Base-by-base conservation (phyloP, 2,329 filamentous ascomycete genomes). In the Cladosporium sp. region DNA sequence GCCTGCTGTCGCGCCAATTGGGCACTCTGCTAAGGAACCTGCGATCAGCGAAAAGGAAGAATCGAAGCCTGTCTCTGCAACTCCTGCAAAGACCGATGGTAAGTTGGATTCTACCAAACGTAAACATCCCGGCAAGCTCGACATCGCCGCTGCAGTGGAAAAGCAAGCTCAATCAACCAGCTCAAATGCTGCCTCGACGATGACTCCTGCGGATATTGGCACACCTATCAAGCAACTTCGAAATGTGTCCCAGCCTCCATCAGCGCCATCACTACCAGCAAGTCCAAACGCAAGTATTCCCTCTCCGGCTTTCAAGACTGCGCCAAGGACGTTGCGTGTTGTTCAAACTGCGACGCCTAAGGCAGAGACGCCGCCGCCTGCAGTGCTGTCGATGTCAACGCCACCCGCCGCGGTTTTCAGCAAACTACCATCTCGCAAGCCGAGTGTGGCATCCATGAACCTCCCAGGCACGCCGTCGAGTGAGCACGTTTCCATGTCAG, bases 401-500 rank as follows among this genome's bases (percentile, higher is more conserved):
- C 73, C 39, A 8, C 75, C 72, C 1, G 73, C 78, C 8, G 67
- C 73, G 23, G 67, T 68, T 10, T 30, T 43, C 7, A 18, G 76
- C 23, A 80, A 80, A 61, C 70, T 82, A 18, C 76, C 81, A 8
- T 84, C 82, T 23, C 79, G 84, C 28, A 82, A 86, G 71, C 80
- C 82, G 6, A 85, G 81, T 66, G 76, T 88, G 14, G 84, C 85
- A 8, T 88, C 86, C 1, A 77, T 83, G 58, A 86, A 89, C 65
- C 82, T 85, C 7, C 90, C 91, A n/a, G 88, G 87, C 30, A 93
- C 91, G 0, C 90, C 91, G 0, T 85, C 81, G 1, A 93, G 90
- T 73, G 91, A 93, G 72, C 82, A 87, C 64, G 83, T 91, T 39
- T 92, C 90, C n/a, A 73, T 75, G 26, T 74, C 73, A 13, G 91